Base-by-base conservation (phyloP, 129 eudicot species). In the Chrysanthemum lavandulifolium region DNA sequence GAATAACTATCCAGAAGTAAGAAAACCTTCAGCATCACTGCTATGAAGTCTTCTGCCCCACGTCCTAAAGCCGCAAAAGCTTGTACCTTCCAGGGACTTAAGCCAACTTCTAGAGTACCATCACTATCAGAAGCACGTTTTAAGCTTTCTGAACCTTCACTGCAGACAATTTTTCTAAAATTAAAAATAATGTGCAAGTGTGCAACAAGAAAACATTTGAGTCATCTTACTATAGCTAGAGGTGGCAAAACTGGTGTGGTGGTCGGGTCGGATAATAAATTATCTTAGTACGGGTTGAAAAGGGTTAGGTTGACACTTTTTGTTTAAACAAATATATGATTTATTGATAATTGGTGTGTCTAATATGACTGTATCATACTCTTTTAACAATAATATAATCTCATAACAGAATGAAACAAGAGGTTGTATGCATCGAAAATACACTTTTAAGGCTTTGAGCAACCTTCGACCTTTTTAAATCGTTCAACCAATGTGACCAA, bases 71-170 rank as follows among this genome's bases (percentile, higher is more conserved):
- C 91, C 62, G 97, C 84, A 76, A 68, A 87, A 67, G 89, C 74
- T 52, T 88, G 89, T 64, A 87, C 80, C 80, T 88, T 94, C 93
- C 90, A 84, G n/a, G 77, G 80, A 82, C 79, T 91, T 60, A 91
- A 86, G 69, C 97, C 97, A 67, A 61, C 57, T 85, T 91, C 88
- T 59, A 91, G 80, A 79, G 73, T 78, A 82, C 72, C 66, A 58
- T 79, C 72, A 54, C 69, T 82, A 68, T 86, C 81, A 72, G 80
- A 60, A 56, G 74, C 56, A 45, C 5, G 50, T 50, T 81, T 75
- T 16, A 79, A 73, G 65, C 84, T 81, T 72, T 78, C 83, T 12
- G 73, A 48, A 73, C 84, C 89, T 61, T 85, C 88, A 73, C 97
- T 91, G 81, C 70, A 78, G 64, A 82, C 61, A 73, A 21, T 76